Conservation (phyloP, 495 filamentous ascomycete genomes). For the Glonium stellatum region DNA sequence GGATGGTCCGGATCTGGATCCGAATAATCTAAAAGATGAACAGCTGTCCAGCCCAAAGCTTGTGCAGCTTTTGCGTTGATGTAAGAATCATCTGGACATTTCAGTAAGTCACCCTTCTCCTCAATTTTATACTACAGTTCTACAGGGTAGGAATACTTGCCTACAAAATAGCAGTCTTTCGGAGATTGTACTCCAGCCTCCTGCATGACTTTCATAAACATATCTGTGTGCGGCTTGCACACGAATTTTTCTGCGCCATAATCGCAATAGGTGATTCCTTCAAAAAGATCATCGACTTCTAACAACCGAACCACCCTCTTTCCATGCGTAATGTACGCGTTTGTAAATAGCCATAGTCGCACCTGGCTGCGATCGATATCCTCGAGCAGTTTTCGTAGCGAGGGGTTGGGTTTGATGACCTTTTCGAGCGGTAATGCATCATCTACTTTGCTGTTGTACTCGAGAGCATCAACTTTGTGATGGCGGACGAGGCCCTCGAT, state of each 20-base stretch:
- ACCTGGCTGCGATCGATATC: conserved; percentile 75
- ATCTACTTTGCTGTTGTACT: conserved; percentile 91
- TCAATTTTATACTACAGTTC: not conserved
- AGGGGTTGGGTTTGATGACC: conserved; percentile 68
- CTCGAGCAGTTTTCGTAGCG: conserved; percentile 66
- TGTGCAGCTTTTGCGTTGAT: conserved; percentile 65
- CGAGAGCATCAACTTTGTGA: conserved; percentile 91
- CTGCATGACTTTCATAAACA: conserved; percentile 70
- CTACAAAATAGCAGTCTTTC: conserved; percentile 75
- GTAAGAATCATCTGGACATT: conserved; percentile 67
- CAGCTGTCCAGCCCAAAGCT: conserved; percentile 69
- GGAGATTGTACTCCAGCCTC: conserved; percentile 38
- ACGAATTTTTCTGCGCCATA: conserved; percentile 60
- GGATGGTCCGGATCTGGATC: conserved; percentile 50
- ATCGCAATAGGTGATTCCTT: conserved; percentile 89
- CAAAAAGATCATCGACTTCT: conserved; percentile 78
- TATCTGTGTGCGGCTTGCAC: conserved; percentile 77
- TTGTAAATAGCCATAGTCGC: conserved; percentile 89
- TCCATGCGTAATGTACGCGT: conserved; percentile 87
- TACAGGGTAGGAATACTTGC: conserved; percentile 41
- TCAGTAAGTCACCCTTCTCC: not conserved
- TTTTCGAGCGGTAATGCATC: conserved; percentile 85
- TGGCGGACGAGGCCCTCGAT: conserved; percentile 89
- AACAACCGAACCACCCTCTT: conserved; percentile 74
- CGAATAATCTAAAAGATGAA: conserved; percentile 72